phyloP scores from a whole-genome alignment of 2,329 filamentous ascomycete genomes.

The Alternaria solani region DNA sequence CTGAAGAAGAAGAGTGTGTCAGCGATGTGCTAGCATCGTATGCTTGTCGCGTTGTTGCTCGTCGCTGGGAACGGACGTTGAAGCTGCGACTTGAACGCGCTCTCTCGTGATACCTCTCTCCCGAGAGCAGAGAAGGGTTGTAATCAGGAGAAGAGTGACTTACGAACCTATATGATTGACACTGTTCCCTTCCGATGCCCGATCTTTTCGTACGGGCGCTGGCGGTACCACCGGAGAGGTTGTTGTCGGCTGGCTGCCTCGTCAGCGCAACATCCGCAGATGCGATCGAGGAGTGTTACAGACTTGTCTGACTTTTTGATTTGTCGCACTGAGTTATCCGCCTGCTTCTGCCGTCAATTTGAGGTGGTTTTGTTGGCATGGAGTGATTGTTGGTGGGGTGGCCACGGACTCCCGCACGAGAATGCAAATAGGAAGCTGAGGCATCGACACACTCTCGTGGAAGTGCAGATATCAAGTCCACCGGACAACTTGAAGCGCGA shows the following conservation, averaged over 20 bases:
- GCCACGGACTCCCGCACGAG: background rate
- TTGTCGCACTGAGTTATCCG: background rate
- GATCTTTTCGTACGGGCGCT: background rate
- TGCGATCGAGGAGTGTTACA: background rate
- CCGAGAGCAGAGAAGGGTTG: background rate
- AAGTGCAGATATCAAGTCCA: background rate
- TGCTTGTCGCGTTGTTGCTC: background rate
- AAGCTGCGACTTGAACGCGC: background rate
- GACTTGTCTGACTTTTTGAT: background rate
- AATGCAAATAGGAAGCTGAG: constrained; percentile 1
- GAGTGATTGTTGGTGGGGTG: background rate
- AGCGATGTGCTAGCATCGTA: background rate
- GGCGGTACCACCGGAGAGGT: background rate
- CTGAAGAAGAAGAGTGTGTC: background rate
- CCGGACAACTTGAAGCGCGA: background rate
- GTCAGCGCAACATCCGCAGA: background rate
- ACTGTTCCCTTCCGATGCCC: background rate
- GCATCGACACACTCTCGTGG: background rate
- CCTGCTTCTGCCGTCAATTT: background rate
- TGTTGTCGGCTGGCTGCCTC: background rate
- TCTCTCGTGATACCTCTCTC: background rate
- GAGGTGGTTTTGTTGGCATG: background rate
- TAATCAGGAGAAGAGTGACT: background rate
- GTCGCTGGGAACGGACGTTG: background rate
- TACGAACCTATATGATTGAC: background rate